Evolutionary conservation across 164 flowering plant species (phyloP).

Genomic region (Vitis riparia): DNA sequence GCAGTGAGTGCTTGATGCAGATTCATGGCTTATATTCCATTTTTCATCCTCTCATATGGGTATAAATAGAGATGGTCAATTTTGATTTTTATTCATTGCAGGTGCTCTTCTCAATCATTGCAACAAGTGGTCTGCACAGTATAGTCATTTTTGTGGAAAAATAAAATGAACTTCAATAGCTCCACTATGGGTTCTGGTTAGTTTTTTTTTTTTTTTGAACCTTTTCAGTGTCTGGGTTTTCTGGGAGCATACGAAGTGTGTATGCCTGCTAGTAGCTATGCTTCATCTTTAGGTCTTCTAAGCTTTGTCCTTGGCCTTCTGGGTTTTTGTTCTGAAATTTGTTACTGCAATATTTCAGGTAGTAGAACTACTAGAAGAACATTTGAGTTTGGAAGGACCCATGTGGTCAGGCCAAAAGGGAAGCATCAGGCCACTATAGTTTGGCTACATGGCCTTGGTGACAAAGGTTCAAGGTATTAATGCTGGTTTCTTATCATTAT

Average conservation of each 20-base stretch:
- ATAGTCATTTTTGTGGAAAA: not conserved
- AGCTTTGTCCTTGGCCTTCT: not conserved
- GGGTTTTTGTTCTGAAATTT: no score
- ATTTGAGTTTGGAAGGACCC: conserved; percentile 36
- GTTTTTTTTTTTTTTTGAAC: conserved; percentile 3
- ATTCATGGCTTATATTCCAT: conserved; percentile 26
- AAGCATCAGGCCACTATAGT: conserved; percentile 44
- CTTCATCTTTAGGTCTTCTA: not conserved
- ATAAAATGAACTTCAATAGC: conserved; percentile 33
- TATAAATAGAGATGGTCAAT: conserved; percentile 33
- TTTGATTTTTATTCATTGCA: conserved; percentile 24
- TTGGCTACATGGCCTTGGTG: conserved; percentile 50
- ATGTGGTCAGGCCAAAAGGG: conserved; percentile 44
- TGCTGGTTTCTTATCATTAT: not conserved
- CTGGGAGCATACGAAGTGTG: not conserved
- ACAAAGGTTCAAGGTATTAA: conserved; percentile 41
- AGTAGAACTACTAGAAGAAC: conserved; percentile 19
- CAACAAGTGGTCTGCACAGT: not conserved
- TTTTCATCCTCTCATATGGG: conserved; percentile 19
- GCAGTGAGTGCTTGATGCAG: conserved; percentile 8
- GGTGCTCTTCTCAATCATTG: conserved; percentile 18
- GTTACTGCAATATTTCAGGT: conserved; percentile 20
- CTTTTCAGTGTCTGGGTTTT: not conserved
- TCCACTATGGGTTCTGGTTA: conserved; percentile 27
- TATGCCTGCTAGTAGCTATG: not conserved